Base-by-base conservation (phyloP, 106 monocot species). In the Platanthera guangdongensis region DNA sequence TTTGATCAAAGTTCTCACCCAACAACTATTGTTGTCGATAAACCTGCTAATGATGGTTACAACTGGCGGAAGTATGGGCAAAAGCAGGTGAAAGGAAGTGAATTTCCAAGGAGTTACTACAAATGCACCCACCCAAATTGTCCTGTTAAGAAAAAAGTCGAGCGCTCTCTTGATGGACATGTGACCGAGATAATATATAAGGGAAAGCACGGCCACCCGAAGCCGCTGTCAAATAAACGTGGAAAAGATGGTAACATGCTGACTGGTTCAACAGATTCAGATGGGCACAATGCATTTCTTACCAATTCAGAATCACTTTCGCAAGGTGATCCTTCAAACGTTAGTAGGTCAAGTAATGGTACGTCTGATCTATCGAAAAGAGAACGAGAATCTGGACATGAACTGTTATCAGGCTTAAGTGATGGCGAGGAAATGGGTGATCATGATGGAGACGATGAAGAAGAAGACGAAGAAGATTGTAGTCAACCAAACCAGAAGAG, bases 21-120 rank as follows among this genome's bases (percentile, higher is more conserved):
- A 18, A 5, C 73, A 9, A 51, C 82, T n/a, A 11, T 84, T 50
- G 67, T 52, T 59, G 82, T 85, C 8, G 86, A 86, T 73, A 86
- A 87, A 46, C 87, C 89, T 45, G 80, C 78, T 12, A 84, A 90
- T 68, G 92, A 93, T 72, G 89, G 89, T 49, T 93, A 86, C 74
- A 90, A 85, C 47, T 93, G 92, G 92, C 81, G 88, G 11, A 88
- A 93, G 51, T 92, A 92, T 78, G 89, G 92, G 19, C 89, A 89
- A 74, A 92, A 89, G 65, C 82, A 85, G 71, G 92, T 90, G 18
- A 92, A 92, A 59, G 92, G 83, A 52, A 93, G 87, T 78, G 89
- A 86, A 57, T 93, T 72, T 71, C 87, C 87, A 18, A 77, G 92
- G 53, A 89, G 87, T 52, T 93, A 89, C 46, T 93, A 89, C 75